These are phyloP conservation scores for Paecilomyces fulvus DNA, from an alignment of 2,329 filamentous ascomycete species.

Conservation along the genomic window DNA sequence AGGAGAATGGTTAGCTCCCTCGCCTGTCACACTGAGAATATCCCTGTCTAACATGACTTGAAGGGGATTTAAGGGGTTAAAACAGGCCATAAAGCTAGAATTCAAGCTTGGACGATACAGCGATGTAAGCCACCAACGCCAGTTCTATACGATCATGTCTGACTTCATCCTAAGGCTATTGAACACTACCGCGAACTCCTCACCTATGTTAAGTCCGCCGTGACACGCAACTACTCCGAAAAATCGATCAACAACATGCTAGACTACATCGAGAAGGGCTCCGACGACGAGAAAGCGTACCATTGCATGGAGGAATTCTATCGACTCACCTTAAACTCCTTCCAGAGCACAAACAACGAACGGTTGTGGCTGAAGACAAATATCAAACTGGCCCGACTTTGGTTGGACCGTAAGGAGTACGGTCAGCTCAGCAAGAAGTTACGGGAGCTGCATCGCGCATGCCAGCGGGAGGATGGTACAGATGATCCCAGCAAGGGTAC, in stretches of 20 bases:
- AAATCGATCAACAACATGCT: conserved; percentile 99
- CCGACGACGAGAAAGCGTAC: conserved; percentile 61
- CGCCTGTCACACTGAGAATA: not conserved
- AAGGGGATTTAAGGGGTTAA: conserved; percentile 88
- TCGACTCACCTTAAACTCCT: conserved; percentile 82
- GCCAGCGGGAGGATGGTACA: conserved; percentile 75
- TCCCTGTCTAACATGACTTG: conserved; percentile 6
- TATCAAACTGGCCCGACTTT: conserved; percentile 87
- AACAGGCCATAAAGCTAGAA: conserved; percentile 96
- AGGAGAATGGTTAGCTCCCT: conserved; percentile 65
- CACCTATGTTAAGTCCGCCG: conserved; percentile 93
- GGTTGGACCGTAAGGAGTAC: conserved; percentile 88
- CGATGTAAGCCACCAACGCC: conserved; percentile 46
- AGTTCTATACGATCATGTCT: not conserved
- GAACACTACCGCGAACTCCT: conserved; percentile 91
- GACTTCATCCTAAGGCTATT: conserved; percentile 56
- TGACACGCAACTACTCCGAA: conserved; percentile 96
- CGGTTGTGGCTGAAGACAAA: conserved; percentile 96
- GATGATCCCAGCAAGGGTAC: conserved; percentile 88
- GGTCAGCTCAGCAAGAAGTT: conserved; percentile 70
- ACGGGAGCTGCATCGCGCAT: conserved; percentile 78
- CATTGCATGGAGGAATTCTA: conserved; percentile 92
- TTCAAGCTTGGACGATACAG: conserved; percentile 86
- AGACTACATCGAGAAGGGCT: conserved; percentile 93
- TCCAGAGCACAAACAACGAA: conserved; percentile 97